Percentiles rank a stretch among this genome's conserved stretches.
Conservation (phyloP, 371 early-diverging fungal genomes). For the Thermomucor indicae-seudaticae region DNA sequence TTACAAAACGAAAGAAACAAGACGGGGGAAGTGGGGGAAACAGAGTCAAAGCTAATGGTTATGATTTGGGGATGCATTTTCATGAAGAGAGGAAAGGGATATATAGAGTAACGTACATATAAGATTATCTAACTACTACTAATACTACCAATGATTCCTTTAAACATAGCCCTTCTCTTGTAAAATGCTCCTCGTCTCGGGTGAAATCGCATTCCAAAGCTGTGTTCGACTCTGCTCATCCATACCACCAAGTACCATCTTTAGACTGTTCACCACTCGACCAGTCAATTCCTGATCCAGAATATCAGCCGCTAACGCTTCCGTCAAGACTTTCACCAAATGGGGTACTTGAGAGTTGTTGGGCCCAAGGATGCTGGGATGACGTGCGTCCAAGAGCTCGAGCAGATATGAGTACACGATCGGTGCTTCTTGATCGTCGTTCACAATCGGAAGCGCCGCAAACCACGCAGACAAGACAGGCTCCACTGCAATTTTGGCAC, state of each 20-base stretch:
- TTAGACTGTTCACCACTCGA: conserved; percentile 60
- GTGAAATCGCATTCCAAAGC: conserved; percentile 65
- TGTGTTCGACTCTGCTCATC: conserved; percentile 57
- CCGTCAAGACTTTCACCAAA: conserved; percentile 64
- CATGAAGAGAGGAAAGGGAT: too few species aligned
- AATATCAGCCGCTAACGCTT: conserved; percentile 66
- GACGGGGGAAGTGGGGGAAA: too few species aligned
- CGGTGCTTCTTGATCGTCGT: conserved; percentile 87
- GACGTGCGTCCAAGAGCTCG: conserved; percentile 62
- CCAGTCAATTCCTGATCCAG: conserved; percentile 53
- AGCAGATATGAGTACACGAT: conserved; percentile 73
- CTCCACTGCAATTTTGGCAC: conserved; percentile 55
- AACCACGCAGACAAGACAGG: conserved; percentile 75
- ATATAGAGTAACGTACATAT: too few species aligned
- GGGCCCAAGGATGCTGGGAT: conserved; percentile 60
- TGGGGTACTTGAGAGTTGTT: conserved; percentile 61
- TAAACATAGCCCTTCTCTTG: conserved; percentile 58
- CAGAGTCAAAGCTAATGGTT: too few species aligned
- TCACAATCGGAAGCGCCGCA: conserved; percentile 70
- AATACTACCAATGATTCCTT: too few species aligned
- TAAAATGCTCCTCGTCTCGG: conserved; percentile 63
- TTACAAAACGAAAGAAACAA: too few species aligned
- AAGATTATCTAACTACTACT: too few species aligned
- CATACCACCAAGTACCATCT: conserved; percentile 51
- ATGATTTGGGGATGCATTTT: too few species aligned